Evolutionary conservation across 805 yeast genomes (phyloP).

Genomic region (Monosporozyma aquatica): DNA sequence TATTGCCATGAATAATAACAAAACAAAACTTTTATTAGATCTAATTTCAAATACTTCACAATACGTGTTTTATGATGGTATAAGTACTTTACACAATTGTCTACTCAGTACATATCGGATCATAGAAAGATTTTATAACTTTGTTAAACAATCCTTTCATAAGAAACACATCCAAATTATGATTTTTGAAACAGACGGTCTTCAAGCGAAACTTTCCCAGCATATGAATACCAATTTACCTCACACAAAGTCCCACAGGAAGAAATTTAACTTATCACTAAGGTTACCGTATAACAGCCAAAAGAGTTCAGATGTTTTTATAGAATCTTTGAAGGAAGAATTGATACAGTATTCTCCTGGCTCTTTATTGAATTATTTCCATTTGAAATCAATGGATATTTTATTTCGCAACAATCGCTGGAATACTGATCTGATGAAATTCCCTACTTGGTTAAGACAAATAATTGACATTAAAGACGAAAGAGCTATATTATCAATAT

Average conservation of each 20-base stretch:
- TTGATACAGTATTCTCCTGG: conserved; percentile 26
- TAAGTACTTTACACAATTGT: conserved; percentile 16
- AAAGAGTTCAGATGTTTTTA: conserved; percentile 14
- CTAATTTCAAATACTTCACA: conserved; percentile 10
- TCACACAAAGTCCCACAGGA: neutral
- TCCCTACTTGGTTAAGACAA: conserved; percentile 30
- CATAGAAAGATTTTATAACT: conserved; percentile 14
- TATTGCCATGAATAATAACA: conserved; percentile 10
- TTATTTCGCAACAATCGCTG: conserved; percentile 3
- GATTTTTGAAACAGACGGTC: neutral
- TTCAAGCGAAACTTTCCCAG: neutral
- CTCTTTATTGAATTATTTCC: conserved; percentile 24
- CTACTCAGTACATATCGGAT: conserved; percentile 17
- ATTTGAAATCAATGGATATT: conserved; percentile 12
- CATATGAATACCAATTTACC: neutral
- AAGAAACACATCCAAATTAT: neutral
- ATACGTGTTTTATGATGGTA: conserved; percentile 21
- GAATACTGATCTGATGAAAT: conserved; percentile 7
- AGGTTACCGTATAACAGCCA: conserved; percentile 13
- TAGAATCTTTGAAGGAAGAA: conserved; percentile 28
- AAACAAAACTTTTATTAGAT: conserved; percentile 8
- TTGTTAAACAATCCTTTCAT: neutral
- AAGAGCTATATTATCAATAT: conserved; percentile 15
- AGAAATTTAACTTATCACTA: conserved; percentile 12
- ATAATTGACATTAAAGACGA: conserved; percentile 16